Evolutionary conservation across 2,329 filamentous ascomycete genomes (phyloP), one percentile per base, ranked within the genome.

Genomic region (Microascus cirrosus): DNA sequence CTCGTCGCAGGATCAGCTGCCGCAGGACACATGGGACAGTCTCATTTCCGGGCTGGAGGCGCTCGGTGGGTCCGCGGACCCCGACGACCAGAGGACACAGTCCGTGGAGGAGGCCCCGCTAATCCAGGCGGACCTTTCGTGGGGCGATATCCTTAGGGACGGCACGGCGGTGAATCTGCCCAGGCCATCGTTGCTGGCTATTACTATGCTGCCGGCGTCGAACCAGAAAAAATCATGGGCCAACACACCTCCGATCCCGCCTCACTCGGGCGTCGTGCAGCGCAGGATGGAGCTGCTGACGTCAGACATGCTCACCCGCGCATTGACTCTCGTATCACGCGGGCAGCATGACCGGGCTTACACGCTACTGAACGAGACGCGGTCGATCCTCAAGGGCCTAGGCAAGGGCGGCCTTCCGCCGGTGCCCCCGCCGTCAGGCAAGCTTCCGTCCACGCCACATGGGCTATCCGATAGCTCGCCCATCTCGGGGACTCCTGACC

Each of bases 271-370:
- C 61, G 91, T 99, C 60, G 93, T 99, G 7, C 94, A 99, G 73
- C 84, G 94, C 48, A 87, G 94, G 53, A 99, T 99, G 94, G 94
- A 99, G 72, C 78, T 99, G 34, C 81, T 99, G 57, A 97, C 94
- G 2, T 97, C 93, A 1, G 94, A 99, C 69, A 99, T 99, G 94
- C 81, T 99, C 62, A 95, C 90, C 8, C 82, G 94, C 59, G 92
- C 94, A 15, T 76, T 99, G 60, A 96, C 91, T 0, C 81, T 99
- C 22, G 92, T 97, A 22, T 90, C 90, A 60, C 84, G 91, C 42
- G 90, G 90, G 36, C 93, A 97, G 72, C 90, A 96, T 68, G 94
- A 99, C 66, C 87, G 92, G 39, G 94, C 92, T 0, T 89, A 95
- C 64, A 95, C 95, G 58, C 82, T 99, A 3, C 79, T 99, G 42